Evolutionary conservation across 805 yeast species (phyloP).

Genomic region (baker's yeast (Saccharomyces cerevisiae)): DNA sequence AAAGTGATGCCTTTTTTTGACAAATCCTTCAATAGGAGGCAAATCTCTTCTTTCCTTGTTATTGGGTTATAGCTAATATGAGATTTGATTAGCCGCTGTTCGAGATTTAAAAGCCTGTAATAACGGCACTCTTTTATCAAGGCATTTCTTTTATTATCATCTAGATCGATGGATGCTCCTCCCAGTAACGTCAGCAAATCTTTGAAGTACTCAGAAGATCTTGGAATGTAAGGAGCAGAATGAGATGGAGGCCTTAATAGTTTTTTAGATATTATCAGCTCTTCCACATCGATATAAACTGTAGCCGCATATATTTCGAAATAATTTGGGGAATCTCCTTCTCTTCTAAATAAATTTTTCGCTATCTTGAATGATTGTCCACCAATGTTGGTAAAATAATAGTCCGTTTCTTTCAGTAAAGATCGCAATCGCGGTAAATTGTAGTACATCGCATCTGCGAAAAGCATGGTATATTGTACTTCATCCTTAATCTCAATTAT

Average conservation of each 20-base stretch:
- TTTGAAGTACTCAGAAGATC: constrained; percentile 47
- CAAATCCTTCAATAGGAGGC: constrained; percentile 42
- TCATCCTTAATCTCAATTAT: constrained; percentile 52
- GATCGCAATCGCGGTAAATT: constrained; percentile 49
- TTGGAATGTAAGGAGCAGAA: constrained; percentile 42
- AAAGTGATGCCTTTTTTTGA: constrained; percentile 31
- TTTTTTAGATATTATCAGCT: constrained; percentile 31
- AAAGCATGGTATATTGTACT: constrained; percentile 50
- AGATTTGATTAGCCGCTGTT: constrained; percentile 57
- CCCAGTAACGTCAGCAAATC: constrained; percentile 48
- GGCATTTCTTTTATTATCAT: constrained; percentile 47
- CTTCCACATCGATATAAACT: constrained; percentile 43
- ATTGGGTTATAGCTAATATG: constrained; percentile 46
- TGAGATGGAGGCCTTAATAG: constrained; percentile 74
- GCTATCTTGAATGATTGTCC: constrained; percentile 52
- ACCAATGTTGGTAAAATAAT: constrained; percentile 50
- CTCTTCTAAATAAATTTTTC: constrained; percentile 40
- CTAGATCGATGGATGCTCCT: constrained; percentile 45
- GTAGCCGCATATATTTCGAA: constrained; percentile 56
- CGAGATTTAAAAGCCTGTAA: constrained; percentile 67
- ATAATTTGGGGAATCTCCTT: constrained; percentile 73
- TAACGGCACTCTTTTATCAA: constrained; percentile 66
- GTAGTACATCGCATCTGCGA: constrained; percentile 67
- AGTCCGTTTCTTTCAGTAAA: constrained; percentile 44
- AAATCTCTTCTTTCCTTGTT: constrained; percentile 45